Evolutionary conservation across 2,329 filamentous ascomycete species (phyloP), one percentile per base, ranked within the genome.

Genomic region (Alternaria alternata): DNA sequence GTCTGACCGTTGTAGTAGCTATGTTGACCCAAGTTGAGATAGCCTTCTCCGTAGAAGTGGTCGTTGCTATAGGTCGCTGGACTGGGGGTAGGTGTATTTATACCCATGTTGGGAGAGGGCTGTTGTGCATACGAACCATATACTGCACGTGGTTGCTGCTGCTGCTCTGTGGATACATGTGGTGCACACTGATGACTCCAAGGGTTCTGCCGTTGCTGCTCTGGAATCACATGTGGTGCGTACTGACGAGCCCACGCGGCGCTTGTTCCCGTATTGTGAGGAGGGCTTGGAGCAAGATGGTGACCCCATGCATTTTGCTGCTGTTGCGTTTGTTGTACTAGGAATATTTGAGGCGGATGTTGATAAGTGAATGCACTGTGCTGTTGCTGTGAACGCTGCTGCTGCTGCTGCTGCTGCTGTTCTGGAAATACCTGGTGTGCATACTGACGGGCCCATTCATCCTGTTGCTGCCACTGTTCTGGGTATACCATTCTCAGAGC

Each of bases 311-410:
- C 6, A 2, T 26, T 26, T 7, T 26, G 24, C 24, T 26, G 24
- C 24, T 26, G 24, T 26, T 36, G 11, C 0, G 5, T 5, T 0
- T 36, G 32, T 32, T 32, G 30, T 12, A 11, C 30, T 11, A 1
- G 3, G 9, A 32, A 32, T 32, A 32, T 4, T 2, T 28, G 5
- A 0, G 26, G 1, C 11, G 2, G 9, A 20, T 3, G 7, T 26
- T 1, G 43, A 26, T 26, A 7, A 26, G 24, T 26, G 24, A 26
- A 7, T 7, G 24, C 5, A 26, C 24, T 26, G 24, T 26, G 24
- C 24, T 7, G 24, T 26, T 26, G 24, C 24, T 24, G 24, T 24
- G 24, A 14, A 1, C 2, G 32, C 12, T 34, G 9, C 12, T 34
- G 32, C 12, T 34, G 32, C 12, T 5, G n/a, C n/a, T n/a, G 32